Evolutionary conservation across 768 basidiomycete species (phyloP).

Genomic region (Floccularia luteovirens): DNA sequence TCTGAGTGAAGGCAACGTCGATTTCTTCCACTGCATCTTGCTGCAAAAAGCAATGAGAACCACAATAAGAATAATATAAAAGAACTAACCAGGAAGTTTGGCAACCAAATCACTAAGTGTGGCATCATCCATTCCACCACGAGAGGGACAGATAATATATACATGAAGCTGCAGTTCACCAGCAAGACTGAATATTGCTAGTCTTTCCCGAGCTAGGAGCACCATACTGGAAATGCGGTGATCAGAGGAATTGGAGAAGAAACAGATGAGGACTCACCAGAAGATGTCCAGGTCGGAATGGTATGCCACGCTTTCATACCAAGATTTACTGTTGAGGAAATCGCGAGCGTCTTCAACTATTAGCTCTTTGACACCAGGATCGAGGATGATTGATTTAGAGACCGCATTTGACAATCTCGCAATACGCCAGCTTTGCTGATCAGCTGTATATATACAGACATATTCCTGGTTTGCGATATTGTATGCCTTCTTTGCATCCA

Average conservation of each 20-base stretch:
- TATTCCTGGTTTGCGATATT: conserved; percentile 38
- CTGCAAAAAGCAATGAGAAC: conserved; percentile 12
- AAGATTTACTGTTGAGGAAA: conserved; percentile 58
- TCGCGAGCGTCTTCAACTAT: conserved; percentile 64
- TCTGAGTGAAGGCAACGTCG: conserved; percentile 61
- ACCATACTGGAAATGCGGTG: conserved; percentile 37
- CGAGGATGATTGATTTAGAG: conserved; percentile 63
- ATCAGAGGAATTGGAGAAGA: neutral
- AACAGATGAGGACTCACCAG: conserved; percentile 21
- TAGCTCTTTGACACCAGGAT: conserved; percentile 58
- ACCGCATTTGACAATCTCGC: conserved; percentile 55
- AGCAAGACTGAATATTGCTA: conserved; percentile 68
- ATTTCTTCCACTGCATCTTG: conserved; percentile 79
- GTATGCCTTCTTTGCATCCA: conserved; percentile 46
- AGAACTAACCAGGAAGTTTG: conserved; percentile 42
- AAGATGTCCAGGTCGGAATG: conserved; percentile 77
- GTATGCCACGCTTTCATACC: conserved; percentile 77
- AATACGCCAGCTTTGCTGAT: conserved; percentile 46
- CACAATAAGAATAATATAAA: conserved; percentile 1
- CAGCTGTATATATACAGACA: conserved; percentile 46
- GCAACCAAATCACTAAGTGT: conserved; percentile 50
- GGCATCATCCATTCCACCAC: conserved; percentile 54
- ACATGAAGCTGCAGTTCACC: conserved; percentile 73
- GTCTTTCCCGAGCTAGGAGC: conserved; percentile 77
- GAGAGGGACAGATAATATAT: conserved; percentile 64